Evolutionary conservation across 805 yeast genomes (phyloP).

Genomic region (Pichia heedii): DNA sequence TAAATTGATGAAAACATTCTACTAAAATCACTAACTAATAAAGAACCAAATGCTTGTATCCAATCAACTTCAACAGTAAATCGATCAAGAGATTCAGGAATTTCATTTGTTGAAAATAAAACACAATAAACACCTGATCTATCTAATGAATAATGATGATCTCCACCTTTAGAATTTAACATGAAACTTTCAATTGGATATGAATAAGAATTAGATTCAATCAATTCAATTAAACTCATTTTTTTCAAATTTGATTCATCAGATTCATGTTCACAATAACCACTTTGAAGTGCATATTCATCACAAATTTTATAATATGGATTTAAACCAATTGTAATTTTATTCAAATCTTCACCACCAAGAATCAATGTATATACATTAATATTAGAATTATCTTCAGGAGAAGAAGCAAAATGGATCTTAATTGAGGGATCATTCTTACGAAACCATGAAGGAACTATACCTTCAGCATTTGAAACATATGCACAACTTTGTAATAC

Average conservation of each 20-base stretch:
- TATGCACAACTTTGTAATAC: constrained; percentile 26
- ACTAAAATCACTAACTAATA: constrained; percentile 23
- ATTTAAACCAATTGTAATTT: constrained; percentile 17
- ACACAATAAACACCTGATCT: constrained; percentile 23
- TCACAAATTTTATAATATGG: constrained; percentile 26
- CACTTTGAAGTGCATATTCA: constrained; percentile 17
- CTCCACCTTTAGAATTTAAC: constrained; percentile 4
- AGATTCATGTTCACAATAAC: constrained; percentile 17
- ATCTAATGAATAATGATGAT: constrained; percentile 13
- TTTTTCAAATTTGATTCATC: constrained; percentile 10
- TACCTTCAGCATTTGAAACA: constrained; percentile 19
- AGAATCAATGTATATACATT: constrained; percentile 18
- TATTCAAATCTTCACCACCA: constrained; percentile 18
- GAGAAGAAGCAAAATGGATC: constrained; percentile 11
- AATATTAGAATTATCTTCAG: constrained; percentile 1
- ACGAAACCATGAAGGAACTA: constrained; percentile 1
- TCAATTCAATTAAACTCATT: constrained; percentile 13
- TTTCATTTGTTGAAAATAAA: constrained; percentile 14
- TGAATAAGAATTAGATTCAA: constrained; percentile 11
- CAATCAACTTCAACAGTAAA: constrained; percentile 20
- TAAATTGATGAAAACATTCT: constrained; percentile 17
- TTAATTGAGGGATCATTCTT: constrained; percentile 7
- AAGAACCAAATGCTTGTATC: constrained; percentile 26
- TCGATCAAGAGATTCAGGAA: constrained; percentile 6
- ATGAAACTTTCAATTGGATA: constrained; percentile 15